Conservation (phyloP, 2,329 filamentous ascomycete genomes). For the Hypoxylon sp. region DNA sequence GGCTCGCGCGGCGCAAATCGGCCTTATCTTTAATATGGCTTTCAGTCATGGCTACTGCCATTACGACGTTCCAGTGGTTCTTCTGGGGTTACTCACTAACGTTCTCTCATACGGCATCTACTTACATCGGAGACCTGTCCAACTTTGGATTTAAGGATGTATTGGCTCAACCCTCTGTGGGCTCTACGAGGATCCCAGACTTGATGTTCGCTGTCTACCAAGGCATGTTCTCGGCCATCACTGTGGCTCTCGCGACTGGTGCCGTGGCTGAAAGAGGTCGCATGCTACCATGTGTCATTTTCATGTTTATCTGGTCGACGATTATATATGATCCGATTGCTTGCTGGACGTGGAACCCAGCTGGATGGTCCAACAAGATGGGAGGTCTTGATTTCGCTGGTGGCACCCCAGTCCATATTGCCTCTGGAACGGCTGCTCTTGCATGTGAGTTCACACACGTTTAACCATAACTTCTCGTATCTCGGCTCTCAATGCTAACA, state of each 20-base stretch:
- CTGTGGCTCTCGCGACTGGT: constrained; percentile 86
- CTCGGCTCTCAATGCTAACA: constrained; percentile 33
- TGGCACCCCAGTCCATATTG: constrained; percentile 90
- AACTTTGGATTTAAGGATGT: constrained; percentile 87
- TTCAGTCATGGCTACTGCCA: constrained; percentile 86
- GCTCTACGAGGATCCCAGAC: constrained; percentile 81
- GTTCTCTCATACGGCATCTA: constrained; percentile 82
- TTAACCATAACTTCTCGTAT: neutral
- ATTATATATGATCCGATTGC: constrained; percentile 93
- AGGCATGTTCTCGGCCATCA: constrained; percentile 90
- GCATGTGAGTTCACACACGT: constrained; percentile 67
- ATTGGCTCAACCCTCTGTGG: constrained; percentile 81
- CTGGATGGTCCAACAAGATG: constrained; percentile 83
- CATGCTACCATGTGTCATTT: constrained; percentile 89
- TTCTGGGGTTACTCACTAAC: constrained; percentile 90
- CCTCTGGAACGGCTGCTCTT: constrained; percentile 84
- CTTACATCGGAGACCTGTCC: constrained; percentile 81
- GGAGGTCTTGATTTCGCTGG: constrained; percentile 91
- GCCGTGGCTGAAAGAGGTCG: constrained; percentile 89
- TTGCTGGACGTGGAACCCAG: constrained; percentile 93
- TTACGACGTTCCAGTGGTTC: constrained; percentile 94
- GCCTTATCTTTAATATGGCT: constrained; percentile 92
- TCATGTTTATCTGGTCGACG: constrained; percentile 94
- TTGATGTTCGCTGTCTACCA: constrained; percentile 89
- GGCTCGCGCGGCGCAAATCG: constrained; percentile 88